Evolutionary conservation across 164 flowering plant species (phyloP).

Genomic region (Macadamia integrifolia): DNA sequence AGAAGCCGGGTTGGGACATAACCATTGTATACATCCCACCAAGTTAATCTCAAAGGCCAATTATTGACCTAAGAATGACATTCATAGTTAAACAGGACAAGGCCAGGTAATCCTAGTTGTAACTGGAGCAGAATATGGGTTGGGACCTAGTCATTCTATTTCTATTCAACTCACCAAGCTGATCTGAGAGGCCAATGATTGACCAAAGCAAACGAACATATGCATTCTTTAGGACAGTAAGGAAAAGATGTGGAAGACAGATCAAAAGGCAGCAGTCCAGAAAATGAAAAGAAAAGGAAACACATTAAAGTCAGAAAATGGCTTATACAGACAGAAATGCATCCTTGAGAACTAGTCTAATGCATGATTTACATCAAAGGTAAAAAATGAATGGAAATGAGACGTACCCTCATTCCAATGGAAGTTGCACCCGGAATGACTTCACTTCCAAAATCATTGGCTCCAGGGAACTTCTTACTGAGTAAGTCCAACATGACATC

Average conservation of each 20-base stretch:
- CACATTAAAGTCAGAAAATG: no score
- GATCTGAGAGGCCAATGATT: background rate
- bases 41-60: no score
- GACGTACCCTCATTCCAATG: conserved; percentile 73
- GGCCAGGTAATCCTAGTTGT: background rate
- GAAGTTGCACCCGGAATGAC: conserved; percentile 96
- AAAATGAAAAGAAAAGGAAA: no score
- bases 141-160: no score
- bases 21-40: no score
- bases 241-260: background rate
- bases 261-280: background rate
- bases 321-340: no score
- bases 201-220: background rate
- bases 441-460: conserved; percentile 98
- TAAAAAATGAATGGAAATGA: background rate
- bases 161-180: background rate
- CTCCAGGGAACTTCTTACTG: conserved; percentile 79
- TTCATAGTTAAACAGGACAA: background rate
- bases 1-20: no score
- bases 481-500: conserved; percentile 80
- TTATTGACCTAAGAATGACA: no score
- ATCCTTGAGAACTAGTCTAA: background rate
- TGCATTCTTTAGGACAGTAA: conserved; percentile 1
- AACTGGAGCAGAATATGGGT: no score
- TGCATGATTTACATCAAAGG: background rate